Evolutionary conservation across 768 basidiomycete species (phyloP).

Genomic region (Mycena vitilis): DNA sequence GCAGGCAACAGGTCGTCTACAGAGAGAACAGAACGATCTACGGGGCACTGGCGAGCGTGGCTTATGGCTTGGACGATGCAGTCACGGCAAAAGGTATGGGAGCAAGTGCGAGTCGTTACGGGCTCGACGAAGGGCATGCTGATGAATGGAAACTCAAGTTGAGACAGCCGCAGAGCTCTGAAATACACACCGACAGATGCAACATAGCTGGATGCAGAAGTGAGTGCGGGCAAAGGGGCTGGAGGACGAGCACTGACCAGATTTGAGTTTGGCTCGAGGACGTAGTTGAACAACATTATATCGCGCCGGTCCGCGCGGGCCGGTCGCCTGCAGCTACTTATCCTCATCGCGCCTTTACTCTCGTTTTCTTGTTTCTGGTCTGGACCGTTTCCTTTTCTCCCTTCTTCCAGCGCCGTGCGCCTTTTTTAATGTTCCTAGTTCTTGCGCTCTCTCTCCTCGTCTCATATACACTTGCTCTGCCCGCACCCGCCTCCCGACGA

Average conservation of each 20-base stretch:
- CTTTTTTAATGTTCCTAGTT: constrained; percentile 37
- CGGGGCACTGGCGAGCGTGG: constrained; percentile 81
- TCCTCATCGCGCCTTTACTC: constrained; percentile 6
- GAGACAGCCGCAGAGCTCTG: constrained; percentile 15
- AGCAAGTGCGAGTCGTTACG: constrained; percentile 76
- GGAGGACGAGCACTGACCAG: constrained; percentile 56
- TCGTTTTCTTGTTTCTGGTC: constrained; percentile 27
- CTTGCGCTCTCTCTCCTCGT: constrained; percentile 35
- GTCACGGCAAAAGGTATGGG: constrained; percentile 88
- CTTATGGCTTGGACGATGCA: constrained; percentile 80
- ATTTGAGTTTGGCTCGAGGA: constrained; percentile 73
- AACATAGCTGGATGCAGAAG: constrained; percentile 67
- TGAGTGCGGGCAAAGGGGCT: background rate
- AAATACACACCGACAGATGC: constrained; percentile 73
- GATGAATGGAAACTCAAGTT: constrained; percentile 24
- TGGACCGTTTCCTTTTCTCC: constrained; percentile 36
- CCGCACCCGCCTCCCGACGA: constrained; percentile 41
- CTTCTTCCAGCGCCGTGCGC: constrained; percentile 43
- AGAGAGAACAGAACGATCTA: constrained; percentile 79
- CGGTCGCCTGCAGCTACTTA: too few relatives aligned
- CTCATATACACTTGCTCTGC: constrained; percentile 35
- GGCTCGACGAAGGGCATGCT: constrained; percentile 84
- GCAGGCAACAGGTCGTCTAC: constrained; percentile 71
- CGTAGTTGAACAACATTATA: constrained; percentile 60
- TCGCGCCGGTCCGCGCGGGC: background rate